phyloP scores from a whole-genome alignment of 75 land plant genomes.

The Selaginella moellendorffii region DNA sequence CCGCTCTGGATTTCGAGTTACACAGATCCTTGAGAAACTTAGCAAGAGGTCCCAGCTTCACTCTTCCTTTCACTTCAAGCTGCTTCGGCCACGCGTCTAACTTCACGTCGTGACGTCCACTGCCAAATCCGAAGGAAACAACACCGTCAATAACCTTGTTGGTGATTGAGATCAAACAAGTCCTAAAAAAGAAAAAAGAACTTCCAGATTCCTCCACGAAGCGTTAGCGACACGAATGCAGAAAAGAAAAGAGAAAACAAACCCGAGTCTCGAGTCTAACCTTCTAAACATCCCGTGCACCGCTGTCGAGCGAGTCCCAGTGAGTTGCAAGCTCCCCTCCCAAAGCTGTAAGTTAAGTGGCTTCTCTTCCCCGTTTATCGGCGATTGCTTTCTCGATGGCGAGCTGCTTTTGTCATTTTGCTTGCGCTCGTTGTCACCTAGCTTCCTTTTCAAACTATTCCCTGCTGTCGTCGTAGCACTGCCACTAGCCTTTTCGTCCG shows the following conservation, averaged over 20 bases:
- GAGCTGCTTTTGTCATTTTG: no score
- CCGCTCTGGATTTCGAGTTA: conserved; percentile 66
- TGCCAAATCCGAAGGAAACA: background rate
- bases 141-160: conserved; percentile 5
- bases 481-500: no score
- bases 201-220: no score
- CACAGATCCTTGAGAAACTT: conserved; percentile 82
- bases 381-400: no score
- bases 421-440: no score
- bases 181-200: no score
- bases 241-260: background rate
- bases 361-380: no score
- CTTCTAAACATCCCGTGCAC: conserved; percentile 48
- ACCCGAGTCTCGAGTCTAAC: no score
- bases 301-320: conserved; percentile 28
- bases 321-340: conserved; percentile 77
- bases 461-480: no score
- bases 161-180: no score
- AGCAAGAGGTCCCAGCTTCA: conserved; percentile 65
- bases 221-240: background rate
- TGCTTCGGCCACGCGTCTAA: conserved; percentile 56
- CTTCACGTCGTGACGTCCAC: conserved; percentile 82
- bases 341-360: conserved; percentile 27
- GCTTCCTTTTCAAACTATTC: no score
- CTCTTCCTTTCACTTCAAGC: conserved; percentile 91